phyloP scores from a whole-genome alignment of 768 basidiomycete species.

The Lactarius quietus region DNA sequence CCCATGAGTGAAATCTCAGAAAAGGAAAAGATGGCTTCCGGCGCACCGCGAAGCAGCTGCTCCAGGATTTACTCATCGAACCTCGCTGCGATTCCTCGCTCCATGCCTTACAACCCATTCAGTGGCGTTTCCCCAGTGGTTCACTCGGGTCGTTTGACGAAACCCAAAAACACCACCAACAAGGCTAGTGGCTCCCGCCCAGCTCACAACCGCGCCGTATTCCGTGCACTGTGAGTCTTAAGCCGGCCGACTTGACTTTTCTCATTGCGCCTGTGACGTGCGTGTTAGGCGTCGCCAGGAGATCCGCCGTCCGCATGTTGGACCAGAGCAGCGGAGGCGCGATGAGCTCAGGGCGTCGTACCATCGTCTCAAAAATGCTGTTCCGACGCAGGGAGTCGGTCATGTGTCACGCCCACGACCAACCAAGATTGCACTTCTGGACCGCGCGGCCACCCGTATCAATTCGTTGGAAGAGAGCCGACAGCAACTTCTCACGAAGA shows the following conservation, averaged over 20 bases:
- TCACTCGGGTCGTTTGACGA: constrained; percentile 48
- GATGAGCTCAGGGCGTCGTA: constrained; percentile 93
- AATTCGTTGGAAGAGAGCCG: constrained; percentile 80
- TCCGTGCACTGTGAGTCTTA: constrained; percentile 51
- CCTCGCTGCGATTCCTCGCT: constrained; percentile 61
- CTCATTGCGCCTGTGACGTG: neutral
- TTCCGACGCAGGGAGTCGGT: constrained; percentile 31
- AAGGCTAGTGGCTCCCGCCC: constrained; percentile 61
- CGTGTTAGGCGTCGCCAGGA: constrained; percentile 70
- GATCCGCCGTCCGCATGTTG: constrained; percentile 87
- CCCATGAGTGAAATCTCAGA: constrained; percentile 68
- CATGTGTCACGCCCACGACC: constrained; percentile 89
- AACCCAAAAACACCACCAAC: constrained; percentile 57
- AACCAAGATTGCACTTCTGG: constrained; percentile 86
- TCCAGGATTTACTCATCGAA: constrained; percentile 56
- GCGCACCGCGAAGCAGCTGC: constrained; percentile 57
- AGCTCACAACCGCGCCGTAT: constrained; percentile 38
- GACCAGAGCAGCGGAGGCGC: constrained; percentile 86
- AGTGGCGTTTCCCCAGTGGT: constrained; percentile 40
- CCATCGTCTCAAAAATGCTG: constrained; percentile 81
- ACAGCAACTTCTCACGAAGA: constrained; percentile 66
- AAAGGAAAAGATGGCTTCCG: constrained; percentile 65
- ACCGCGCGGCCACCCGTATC: constrained; percentile 84
- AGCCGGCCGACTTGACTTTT: constrained; percentile 9
- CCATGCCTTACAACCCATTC: constrained; percentile 78